phyloP scores from a whole-genome alignment of 495 filamentous ascomycete species.

The Aspergillus olivimuriae region DNA sequence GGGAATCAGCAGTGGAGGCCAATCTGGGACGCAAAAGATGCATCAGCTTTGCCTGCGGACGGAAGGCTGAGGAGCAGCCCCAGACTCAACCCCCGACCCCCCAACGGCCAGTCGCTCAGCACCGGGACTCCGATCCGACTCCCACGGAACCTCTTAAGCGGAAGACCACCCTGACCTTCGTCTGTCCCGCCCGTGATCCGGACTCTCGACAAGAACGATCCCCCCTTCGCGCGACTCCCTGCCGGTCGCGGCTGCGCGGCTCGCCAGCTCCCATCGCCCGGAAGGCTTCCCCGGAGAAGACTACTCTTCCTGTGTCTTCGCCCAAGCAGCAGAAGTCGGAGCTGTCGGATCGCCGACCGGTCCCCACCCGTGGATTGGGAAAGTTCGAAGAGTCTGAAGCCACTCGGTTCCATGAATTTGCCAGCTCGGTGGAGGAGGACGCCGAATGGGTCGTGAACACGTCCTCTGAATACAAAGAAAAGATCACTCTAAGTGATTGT shows the following conservation, averaged over 20 bases:
- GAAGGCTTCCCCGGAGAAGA: conserved; percentile 34
- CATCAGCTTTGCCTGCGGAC: conserved; percentile 85
- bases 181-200: conserved; percentile 46
- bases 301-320: conserved; percentile 1
- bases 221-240: conserved; percentile 19
- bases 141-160: conserved; percentile 38
- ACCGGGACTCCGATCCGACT: conserved; percentile 9
- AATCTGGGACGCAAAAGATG: conserved; percentile 70
- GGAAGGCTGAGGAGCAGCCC: conserved; percentile 26
- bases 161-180: conserved; percentile 52
- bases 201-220: conserved; percentile 25
- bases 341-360: conserved; percentile 15
- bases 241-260: conserved; percentile 36
- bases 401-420: conserved; percentile 89
- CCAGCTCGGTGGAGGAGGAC: conserved; percentile 68
- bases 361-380: conserved; percentile 38
- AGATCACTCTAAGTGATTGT: conserved; percentile 83
- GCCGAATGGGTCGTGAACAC: conserved; percentile 84
- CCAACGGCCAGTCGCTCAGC: conserved; percentile 10
- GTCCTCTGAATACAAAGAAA: conserved; percentile 52
- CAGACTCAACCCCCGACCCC: conserved; percentile 14
- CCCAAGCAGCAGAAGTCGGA: conserved; percentile 4
- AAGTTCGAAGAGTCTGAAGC: conserved; percentile 60
- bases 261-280: conserved; percentile 44
- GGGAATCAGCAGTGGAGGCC: conserved; percentile 46